Percentiles rank a stretch among this genome's conserved stretches.
These are phyloP conservation scores for Ophiostoma perfectum DNA, from an alignment of 2,329 filamentous ascomycete species.

Conservation along the genomic window DNA sequence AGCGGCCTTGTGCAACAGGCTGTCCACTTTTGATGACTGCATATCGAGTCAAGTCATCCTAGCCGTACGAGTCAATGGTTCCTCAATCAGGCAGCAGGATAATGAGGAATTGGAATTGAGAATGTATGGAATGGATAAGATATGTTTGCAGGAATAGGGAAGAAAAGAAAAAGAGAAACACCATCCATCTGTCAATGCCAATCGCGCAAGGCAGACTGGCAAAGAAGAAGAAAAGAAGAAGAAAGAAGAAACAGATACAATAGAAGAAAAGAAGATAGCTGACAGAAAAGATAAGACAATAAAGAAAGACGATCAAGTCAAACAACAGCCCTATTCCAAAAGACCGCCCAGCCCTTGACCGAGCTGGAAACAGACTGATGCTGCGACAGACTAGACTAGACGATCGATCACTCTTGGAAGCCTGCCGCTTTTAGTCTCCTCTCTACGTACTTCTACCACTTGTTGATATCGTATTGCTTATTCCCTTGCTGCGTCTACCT, in stretches of 20 bases:
- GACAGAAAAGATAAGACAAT: not conserved
- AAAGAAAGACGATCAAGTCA: not conserved
- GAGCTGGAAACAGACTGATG: not conserved
- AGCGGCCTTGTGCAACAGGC: not conserved
- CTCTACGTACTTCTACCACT: too few species aligned
- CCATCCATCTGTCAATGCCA: not conserved
- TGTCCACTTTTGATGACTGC: conserved; percentile 4
- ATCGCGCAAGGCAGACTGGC: not conserved
- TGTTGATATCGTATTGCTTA: too few species aligned
- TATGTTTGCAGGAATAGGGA: not conserved
- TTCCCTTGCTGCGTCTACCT: too few species aligned
- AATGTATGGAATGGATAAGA: not conserved
- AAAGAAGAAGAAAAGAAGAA: not conserved
- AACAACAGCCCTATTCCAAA: not conserved
- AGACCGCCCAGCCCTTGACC: conserved; percentile 10
- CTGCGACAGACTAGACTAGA: too few species aligned
- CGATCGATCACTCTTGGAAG: too few species aligned
- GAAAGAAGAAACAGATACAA: not conserved
- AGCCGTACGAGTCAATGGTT: not conserved
- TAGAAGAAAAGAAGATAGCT: not conserved
- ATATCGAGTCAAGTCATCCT: not conserved
- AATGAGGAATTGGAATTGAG: not conserved
- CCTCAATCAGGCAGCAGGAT: not conserved
- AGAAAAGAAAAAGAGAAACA: not conserved
- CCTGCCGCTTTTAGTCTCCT: too few species aligned